Conservation (phyloP, 306 rosid genomes). For the Medicago arabica region DNA sequence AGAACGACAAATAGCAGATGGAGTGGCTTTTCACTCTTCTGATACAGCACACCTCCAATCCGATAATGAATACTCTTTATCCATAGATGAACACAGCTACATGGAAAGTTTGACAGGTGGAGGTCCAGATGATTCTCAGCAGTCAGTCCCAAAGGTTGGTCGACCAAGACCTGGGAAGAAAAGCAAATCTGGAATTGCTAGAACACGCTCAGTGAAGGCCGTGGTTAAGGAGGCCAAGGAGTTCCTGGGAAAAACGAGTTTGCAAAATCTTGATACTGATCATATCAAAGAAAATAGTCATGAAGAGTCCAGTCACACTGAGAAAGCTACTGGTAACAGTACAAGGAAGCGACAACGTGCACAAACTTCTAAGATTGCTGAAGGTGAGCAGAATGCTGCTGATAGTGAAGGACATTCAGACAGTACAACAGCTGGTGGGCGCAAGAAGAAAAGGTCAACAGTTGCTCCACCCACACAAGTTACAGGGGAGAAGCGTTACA, state of each 20-base stretch:
- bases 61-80: slow-evolving; percentile 46
- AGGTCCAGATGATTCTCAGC: slow-evolving; percentile 73
- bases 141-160: slow-evolving; percentile 61
- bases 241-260: slow-evolving; percentile 57
- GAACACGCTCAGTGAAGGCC: slow-evolving; percentile 76
- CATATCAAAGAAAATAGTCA: slow-evolving; percentile 49
- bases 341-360: slow-evolving; percentile 65
- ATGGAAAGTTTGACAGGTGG: slow-evolving; percentile 62
- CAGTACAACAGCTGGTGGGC: slow-evolving; percentile 69
- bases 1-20: slow-evolving; percentile 48
- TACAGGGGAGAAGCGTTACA: slow-evolving; percentile 73
- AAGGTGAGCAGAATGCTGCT: slow-evolving; percentile 62
- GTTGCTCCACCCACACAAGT: slow-evolving; percentile 53
- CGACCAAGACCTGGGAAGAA: slow-evolving; percentile 51
- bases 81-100: slow-evolving; percentile 61
- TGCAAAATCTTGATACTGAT: slow-evolving; percentile 33
- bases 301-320: slow-evolving; percentile 57
- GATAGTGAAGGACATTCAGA: slow-evolving; percentile 81
- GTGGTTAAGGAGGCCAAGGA: slow-evolving; percentile 79
- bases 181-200: slow-evolving; percentile 59
- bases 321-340: slow-evolving; percentile 48
- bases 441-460: slow-evolving; percentile 68
- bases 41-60: slow-evolving; percentile 45
- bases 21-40: slow-evolving; percentile 40
- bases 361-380: slow-evolving; percentile 57